Evolutionary conservation across 345 rosid genomes (phyloP).

Genomic region (Corchorus capsularis): DNA sequence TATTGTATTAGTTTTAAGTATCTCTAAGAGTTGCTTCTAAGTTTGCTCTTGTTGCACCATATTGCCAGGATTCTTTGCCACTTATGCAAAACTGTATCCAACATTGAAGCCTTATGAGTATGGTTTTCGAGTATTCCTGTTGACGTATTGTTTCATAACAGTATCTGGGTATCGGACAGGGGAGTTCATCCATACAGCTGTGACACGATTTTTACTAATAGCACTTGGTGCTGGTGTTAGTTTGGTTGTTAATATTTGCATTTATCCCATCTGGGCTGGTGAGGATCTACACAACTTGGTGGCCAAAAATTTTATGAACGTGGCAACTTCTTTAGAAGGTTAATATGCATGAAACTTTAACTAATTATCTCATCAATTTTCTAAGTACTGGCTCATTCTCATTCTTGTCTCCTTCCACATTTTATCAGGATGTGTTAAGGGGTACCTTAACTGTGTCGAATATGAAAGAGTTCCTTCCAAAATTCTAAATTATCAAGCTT

Average conservation of each 20-base stretch:
- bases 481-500: slow-evolving; percentile 87
- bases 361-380: neutral
- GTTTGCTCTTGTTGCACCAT: slow-evolving; percentile 23
- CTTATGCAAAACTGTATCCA: slow-evolving; percentile 76
- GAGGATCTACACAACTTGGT: slow-evolving; percentile 93
- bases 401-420: slow-evolving; percentile 18
- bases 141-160: slow-evolving; percentile 77
- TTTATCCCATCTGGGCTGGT: slow-evolving; percentile 98
- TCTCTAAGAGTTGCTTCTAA: neutral
- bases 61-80: slow-evolving; percentile 63
- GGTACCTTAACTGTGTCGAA: slow-evolving; percentile 69
- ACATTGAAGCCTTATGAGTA: slow-evolving; percentile 92
- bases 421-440: slow-evolving; percentile 67
- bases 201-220: slow-evolving; percentile 73
- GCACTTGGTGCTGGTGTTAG: slow-evolving; percentile 86
- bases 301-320: slow-evolving; percentile 77
- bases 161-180: slow-evolving; percentile 87
- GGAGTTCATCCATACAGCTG: slow-evolving; percentile 71
- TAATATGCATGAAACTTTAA: slow-evolving; percentile 6
- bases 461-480: slow-evolving; percentile 79
- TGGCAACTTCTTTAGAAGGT: slow-evolving; percentile 93
- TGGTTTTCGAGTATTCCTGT: slow-evolving; percentile 85
- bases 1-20: slow-evolving; percentile 1
- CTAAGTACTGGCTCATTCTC: neutral
- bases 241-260: slow-evolving; percentile 73